Conservation (phyloP, 352 stramenopile species). For the Globisporangium mamillatum region DNA sequence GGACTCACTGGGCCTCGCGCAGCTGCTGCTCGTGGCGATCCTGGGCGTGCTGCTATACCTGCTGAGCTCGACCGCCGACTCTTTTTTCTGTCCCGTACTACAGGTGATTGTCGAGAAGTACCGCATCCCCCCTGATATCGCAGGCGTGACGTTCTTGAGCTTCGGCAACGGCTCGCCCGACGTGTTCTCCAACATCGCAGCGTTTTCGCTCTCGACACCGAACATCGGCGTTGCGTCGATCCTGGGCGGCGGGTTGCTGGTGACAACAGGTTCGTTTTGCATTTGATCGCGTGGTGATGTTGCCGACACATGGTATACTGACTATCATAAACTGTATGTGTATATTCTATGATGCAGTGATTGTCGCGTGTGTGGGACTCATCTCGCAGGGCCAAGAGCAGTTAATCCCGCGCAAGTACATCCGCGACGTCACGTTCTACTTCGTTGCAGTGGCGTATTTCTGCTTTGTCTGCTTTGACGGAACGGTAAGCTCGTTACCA, state of each 20-base stretch:
- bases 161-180: slow-evolving; percentile 79
- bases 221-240: slow-evolving; percentile 70
- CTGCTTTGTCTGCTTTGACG: slow-evolving; percentile 69
- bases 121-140: slow-evolving; percentile 66
- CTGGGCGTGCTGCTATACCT: slow-evolving; percentile 71
- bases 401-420: slow-evolving; percentile 70
- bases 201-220: slow-evolving; percentile 58
- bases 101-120: slow-evolving; percentile 79
- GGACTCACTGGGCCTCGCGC: slow-evolving; percentile 35
- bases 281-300: not conserved
- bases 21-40: slow-evolving; percentile 39
- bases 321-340: not conserved
- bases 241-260: slow-evolving; percentile 62
- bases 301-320: not conserved
- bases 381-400: slow-evolving; percentile 69
- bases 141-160: slow-evolving; percentile 78
- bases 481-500: slow-evolving; percentile 21
- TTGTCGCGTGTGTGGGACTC: slow-evolving; percentile 66
- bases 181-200: slow-evolving; percentile 80
- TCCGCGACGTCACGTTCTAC: slow-evolving; percentile 78
- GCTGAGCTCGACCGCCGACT: slow-evolving; percentile 76
- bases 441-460: slow-evolving; percentile 67
- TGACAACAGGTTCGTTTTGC: slow-evolving; percentile 49
- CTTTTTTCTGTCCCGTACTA: slow-evolving; percentile 77
- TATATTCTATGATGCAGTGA: slow-evolving; percentile 27